Conservation (phyloP, 1,139 yeast genomes). For the Pneumocystis wakefieldiae region DNA sequence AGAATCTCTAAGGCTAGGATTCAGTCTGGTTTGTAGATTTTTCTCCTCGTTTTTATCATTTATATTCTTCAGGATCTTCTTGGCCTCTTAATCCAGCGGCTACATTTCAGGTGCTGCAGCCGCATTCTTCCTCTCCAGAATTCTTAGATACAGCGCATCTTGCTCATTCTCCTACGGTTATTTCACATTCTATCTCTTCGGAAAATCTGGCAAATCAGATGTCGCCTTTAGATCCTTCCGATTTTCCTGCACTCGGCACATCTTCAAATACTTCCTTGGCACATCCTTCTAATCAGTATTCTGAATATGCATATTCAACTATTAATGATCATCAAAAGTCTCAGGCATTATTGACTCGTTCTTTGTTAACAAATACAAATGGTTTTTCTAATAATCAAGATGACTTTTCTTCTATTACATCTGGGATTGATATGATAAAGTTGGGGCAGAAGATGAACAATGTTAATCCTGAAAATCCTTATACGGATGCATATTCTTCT, state of each 20-base stretch:
- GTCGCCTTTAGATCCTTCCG: not conserved
- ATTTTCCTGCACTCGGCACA: slow-evolving; percentile 1
- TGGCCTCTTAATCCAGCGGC: not conserved
- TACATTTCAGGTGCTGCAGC: not conserved
- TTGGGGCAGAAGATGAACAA: not conserved
- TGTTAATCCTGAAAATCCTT: not conserved
- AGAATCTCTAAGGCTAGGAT: not conserved
- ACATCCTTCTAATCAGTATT: not conserved
- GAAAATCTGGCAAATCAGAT: not conserved
- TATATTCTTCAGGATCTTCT: not conserved
- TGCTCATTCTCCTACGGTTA: not conserved
- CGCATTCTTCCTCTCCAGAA: not conserved
- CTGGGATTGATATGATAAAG: not conserved
- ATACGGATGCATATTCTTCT: not conserved
- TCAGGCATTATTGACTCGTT: not conserved
- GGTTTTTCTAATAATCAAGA: slow-evolving; percentile 1
- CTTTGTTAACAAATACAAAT: not conserved
- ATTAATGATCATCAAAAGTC: not conserved
- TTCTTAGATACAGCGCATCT: not conserved
- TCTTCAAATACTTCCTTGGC: not conserved
- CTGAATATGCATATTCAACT: not conserved
- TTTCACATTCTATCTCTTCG: not conserved
- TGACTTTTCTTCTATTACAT: not conserved
- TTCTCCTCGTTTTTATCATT: not conserved
- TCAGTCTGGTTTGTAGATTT: not conserved